Evolutionary conservation across 2,329 filamentous ascomycete species (phyloP).

Genomic region (Penicillium sp.): DNA sequence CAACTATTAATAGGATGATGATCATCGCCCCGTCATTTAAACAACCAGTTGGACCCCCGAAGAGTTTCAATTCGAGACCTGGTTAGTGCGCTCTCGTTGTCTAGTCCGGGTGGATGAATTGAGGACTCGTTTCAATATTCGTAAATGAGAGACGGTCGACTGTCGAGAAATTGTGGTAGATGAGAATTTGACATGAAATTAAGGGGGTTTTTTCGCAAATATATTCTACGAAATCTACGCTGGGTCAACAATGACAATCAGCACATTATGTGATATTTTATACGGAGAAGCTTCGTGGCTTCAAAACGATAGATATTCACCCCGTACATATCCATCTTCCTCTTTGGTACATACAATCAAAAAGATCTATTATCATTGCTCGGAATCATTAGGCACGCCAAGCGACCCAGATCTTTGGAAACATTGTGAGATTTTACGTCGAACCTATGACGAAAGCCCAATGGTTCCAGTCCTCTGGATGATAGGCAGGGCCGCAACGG

Average conservation of each 20-base stretch:
- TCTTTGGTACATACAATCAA: not conserved
- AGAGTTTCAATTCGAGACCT: conserved; percentile 14
- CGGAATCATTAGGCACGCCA: conserved; percentile 22
- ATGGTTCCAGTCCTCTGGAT: conserved; percentile 17
- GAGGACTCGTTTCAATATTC: not conserved
- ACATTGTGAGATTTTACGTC: conserved; percentile 10
- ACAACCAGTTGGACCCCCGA: conserved; percentile 6
- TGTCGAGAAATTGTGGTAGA: no score
- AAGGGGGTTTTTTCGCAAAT: not conserved
- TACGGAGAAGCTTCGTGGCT: not conserved
- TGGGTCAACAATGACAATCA: not conserved
- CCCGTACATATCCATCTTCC: not conserved
- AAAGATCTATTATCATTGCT: not conserved
- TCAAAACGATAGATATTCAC: not conserved
- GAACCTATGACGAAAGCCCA: conserved; percentile 10
- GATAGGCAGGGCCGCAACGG: conserved; percentile 20
- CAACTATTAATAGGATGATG: conserved; percentile 22
- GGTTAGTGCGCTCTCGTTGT: not conserved
- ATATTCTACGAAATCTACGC: not conserved
- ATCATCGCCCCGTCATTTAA: conserved; percentile 6
- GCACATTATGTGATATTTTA: no score
- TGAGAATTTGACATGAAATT: not conserved
- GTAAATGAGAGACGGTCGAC: not conserved
- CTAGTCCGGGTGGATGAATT: not conserved
- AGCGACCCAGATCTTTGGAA: conserved; percentile 20